Evolutionary conservation across 352 stramenopile species (phyloP).

Genomic region (Phytophthora crassamura): DNA sequence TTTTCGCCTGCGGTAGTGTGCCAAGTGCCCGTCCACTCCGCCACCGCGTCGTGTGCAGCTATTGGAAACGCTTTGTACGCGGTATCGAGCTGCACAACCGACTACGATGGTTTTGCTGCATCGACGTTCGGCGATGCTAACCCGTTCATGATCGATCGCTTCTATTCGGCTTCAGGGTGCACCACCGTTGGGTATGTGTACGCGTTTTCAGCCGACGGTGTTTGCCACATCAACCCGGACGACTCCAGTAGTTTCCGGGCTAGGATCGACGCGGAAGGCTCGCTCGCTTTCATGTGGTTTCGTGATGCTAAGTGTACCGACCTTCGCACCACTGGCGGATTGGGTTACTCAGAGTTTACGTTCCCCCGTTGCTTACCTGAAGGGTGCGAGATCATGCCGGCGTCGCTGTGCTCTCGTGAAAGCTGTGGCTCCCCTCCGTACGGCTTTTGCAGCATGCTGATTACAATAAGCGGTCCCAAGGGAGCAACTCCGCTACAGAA

Average conservation of each 20-base stretch:
- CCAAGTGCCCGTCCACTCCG: not conserved
- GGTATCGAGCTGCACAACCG: not conserved
- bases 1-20: conserved; percentile 4
- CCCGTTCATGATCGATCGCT: not conserved
- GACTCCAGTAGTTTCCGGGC: not conserved
- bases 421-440: too few species aligned
- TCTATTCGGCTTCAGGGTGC: not conserved
- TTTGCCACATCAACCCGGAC: conserved; percentile 1
- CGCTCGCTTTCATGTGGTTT: not conserved
- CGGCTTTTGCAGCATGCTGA: too few species aligned
- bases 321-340: too few species aligned
- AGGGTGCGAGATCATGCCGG: too few species aligned
- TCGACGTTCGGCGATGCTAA: not conserved
- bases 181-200: not conserved
- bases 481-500: not conserved
- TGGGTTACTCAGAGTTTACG: too few species aligned
- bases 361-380: too few species aligned
- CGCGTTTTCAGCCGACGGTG: not conserved
- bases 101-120: not conserved
- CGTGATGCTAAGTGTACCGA: too few species aligned
- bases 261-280: not conserved
- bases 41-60: not conserved
- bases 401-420: too few species aligned
- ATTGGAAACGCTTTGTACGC: not conserved
- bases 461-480: too few species aligned